Evolutionary conservation across 441 rosid genomes (phyloP).

Genomic region (Croton laevigatus): DNA sequence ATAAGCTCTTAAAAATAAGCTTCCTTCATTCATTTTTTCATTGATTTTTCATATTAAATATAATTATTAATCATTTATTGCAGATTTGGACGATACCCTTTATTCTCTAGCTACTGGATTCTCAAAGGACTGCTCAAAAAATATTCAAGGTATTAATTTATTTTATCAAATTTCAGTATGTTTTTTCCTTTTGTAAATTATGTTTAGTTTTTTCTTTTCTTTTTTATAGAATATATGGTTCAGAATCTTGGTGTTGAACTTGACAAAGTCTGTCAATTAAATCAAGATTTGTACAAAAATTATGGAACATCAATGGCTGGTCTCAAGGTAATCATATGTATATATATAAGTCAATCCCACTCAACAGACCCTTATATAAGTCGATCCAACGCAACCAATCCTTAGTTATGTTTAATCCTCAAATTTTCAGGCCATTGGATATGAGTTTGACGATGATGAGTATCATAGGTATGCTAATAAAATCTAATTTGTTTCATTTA

Average conservation of each 20-base stretch:
- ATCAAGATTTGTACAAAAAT: conserved; percentile 56
- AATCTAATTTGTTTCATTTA: too few relatives aligned
- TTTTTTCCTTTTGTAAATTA: too few relatives aligned
- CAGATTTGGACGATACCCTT: conserved; percentile 91
- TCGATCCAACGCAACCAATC: too few relatives aligned
- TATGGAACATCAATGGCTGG: conserved; percentile 99
- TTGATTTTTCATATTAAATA: conserved; percentile 36
- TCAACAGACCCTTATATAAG: too few relatives aligned
- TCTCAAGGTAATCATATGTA: conserved; percentile 42
- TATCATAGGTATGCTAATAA: conserved; percentile 56
- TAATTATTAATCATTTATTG: background rate
- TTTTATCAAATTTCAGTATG: too few relatives aligned
- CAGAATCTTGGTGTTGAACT: conserved; percentile 65
- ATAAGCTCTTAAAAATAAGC: background rate
- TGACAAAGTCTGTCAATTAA: conserved; percentile 44
- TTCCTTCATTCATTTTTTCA: background rate
- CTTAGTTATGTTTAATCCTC: background rate
- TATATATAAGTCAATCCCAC: too few relatives aligned
- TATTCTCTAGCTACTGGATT: conserved; percentile 74
- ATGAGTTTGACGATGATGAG: conserved; percentile 77
- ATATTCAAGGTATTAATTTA: conserved; percentile 52
- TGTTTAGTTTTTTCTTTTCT: background rate
- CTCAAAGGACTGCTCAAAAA: conserved; percentile 51
- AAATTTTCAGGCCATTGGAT: conserved; percentile 66
- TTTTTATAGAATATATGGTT: conserved; percentile 62